Base-by-base conservation (phyloP, 176 grass and related monocot genomes). In the Carex cristatella region DNA sequence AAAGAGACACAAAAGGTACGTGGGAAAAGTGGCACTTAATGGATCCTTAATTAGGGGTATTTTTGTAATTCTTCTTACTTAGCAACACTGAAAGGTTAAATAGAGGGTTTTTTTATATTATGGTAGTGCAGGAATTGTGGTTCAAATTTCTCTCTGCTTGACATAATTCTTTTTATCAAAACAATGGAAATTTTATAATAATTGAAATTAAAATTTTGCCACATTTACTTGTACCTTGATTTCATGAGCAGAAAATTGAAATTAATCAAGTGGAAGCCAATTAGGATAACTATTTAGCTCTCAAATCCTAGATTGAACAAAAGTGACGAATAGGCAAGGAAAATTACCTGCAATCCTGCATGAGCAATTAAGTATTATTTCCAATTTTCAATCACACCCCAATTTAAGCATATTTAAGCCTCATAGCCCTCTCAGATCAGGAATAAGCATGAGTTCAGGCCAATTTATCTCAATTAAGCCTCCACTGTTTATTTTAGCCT, bases 1-100 rank as follows among this genome's bases (percentile, higher is more conserved):
- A 99, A 96, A 86, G 90, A 91, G 28, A 71, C 85, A 61, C 40
- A 79, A 0, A 96, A 94, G 93, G 97, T 96, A 98, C 55, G 76
- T 51, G 6, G 3, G 31, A 55, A 51, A 89, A 81, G 92, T 68
- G 6, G 79, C 83, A 78, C 69, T 18, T 7, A 76, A 56, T 56
- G n/a, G 55, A 14, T 38, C 10, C 46, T 11, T 51, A 64, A 78
- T 46, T 69, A 16, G 9, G 57, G 58, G 9, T 70, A 71, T 65
- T 2, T 19, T 57, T 76, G 76, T 32, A 73, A 32, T 35, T 55
- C 48, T 53, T 71, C 55, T 62, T 57, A 16, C 2, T 77, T 79
- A 79, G 23, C 74, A 79, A 33, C 12, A 79, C 58, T 79, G 53
- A 8, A 23, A 58, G 57, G 30, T 58, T 58, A 30, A 57, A 77